A percentile compares a stretch with the other conserved stretches of the same genome.
Conservation (phyloP, 306 rosid genomes). For the Calophaca sinica region DNA sequence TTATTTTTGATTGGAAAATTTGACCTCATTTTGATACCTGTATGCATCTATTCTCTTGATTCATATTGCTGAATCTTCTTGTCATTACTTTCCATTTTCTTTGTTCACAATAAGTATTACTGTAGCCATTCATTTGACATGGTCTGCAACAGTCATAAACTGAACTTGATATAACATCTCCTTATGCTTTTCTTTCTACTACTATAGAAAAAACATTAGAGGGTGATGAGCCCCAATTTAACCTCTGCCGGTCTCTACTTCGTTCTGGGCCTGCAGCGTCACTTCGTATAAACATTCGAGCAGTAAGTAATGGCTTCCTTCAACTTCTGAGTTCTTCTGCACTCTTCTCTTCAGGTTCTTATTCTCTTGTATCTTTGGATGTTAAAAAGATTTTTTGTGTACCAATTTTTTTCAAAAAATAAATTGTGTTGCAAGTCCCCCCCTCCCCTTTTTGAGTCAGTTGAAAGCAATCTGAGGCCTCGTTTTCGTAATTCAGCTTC, state of each 20-base stretch:
- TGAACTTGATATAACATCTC: conserved; percentile 29
- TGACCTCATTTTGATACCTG: background rate
- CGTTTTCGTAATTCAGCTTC: conserved; percentile 8
- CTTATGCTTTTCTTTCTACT: conserved; percentile 36
- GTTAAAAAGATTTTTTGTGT: background rate
- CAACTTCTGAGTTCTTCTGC: conserved; percentile 9
- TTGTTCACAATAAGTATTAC: background rate
- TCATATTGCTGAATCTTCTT: conserved; percentile 2
- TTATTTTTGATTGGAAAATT: background rate
- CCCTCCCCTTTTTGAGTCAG: background rate
- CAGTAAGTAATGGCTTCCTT: conserved; percentile 61
- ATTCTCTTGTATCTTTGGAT: conserved; percentile 29
- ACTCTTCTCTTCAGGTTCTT: conserved; percentile 16
- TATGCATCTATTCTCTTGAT: conserved; percentile 7
- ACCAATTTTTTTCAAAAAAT: background rate
- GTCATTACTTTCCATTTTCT: conserved; percentile 26
- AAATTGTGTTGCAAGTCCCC: background rate
- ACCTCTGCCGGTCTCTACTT: conserved; percentile 74
- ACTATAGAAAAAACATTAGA: conserved; percentile 70
- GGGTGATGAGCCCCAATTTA: conserved; percentile 68
- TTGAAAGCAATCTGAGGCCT: conserved; percentile 36
- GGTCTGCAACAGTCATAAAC: too few species aligned
- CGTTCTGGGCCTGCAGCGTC: conserved; percentile 96
- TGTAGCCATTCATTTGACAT: conserved; percentile 6
- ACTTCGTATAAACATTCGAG: conserved; percentile 82